Percentiles rank a stretch among this genome's conserved stretches.
phyloP scores from a whole-genome alignment of 2,329 filamentous ascomycete species.

The Pyricularia sp. region DNA sequence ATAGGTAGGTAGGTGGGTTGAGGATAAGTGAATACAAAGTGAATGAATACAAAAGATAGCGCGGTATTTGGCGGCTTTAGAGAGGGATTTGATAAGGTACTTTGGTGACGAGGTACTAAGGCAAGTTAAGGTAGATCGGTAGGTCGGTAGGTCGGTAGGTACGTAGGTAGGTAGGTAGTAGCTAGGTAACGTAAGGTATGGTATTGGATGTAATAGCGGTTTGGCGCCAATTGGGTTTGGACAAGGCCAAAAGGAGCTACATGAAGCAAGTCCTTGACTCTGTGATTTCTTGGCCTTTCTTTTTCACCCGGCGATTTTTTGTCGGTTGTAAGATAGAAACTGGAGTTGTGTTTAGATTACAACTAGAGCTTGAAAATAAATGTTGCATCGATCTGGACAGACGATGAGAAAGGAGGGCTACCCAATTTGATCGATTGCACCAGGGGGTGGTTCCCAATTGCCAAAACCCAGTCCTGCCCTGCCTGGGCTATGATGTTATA shows the following conservation, averaged over 20 bases:
- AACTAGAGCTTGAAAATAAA: background rate
- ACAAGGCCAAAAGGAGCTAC: background rate
- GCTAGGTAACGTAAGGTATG: no score
- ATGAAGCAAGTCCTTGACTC: background rate
- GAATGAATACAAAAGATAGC: background rate
- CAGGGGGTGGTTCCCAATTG: background rate
- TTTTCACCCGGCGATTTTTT: background rate
- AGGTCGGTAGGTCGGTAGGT: no score
- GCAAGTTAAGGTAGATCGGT: background rate
- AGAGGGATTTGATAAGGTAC: background rate
- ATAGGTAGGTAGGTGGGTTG: no score
- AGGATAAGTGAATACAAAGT: no score
- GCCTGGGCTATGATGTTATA: background rate
- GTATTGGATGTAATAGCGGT: background rate
- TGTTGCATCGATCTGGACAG: background rate
- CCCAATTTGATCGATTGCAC: background rate
- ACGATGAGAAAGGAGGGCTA: background rate
- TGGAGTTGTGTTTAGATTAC: background rate
- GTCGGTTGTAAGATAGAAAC: background rate
- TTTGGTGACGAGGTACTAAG: background rate
- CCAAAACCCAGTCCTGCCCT: background rate
- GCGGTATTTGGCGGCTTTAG: background rate
- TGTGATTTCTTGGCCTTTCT: no score
- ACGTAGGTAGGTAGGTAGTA: no score
- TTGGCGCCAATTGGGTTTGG: background rate